phyloP scores from a whole-genome alignment of 352 stramenopile genomes.

The Halophytophthora batemanensis region DNA sequence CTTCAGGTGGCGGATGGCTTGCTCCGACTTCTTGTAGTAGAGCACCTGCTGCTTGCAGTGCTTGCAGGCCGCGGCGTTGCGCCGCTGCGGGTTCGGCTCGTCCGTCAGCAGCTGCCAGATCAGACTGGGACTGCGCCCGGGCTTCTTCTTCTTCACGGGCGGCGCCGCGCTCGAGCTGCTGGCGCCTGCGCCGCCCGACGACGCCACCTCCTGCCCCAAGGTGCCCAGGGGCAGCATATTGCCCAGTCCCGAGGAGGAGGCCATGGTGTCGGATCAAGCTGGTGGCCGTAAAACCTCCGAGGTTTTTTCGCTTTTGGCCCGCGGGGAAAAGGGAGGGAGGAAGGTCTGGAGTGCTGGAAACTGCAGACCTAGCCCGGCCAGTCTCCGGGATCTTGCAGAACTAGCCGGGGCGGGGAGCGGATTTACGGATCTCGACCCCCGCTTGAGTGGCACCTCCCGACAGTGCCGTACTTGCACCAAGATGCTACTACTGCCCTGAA shows the following conservation, averaged over 20 bases:
- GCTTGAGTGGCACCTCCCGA: too few relatives aligned
- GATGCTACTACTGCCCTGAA: too few relatives aligned
- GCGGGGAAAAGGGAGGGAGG: too few relatives aligned
- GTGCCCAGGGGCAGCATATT: constrained; percentile 21
- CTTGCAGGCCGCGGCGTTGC: constrained; percentile 75
- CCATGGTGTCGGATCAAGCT: too few relatives aligned
- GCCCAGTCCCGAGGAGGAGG: constrained; percentile 14
- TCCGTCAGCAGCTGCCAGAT: constrained; percentile 85
- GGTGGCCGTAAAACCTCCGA: constrained; percentile 8
- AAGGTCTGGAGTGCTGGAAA: too few relatives aligned
- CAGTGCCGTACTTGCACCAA: too few relatives aligned
- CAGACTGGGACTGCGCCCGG: constrained; percentile 54
- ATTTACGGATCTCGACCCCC: too few relatives aligned
- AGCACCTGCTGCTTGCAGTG: constrained; percentile 84
- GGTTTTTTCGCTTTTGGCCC: too few relatives aligned
- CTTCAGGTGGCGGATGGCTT: constrained; percentile 79
- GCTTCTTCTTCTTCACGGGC: constrained; percentile 71
- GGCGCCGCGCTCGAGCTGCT: not conserved
- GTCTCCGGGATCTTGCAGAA: too few relatives aligned
- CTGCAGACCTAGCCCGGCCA: too few relatives aligned
- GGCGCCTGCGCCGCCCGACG: not conserved
- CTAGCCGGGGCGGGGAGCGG: too few relatives aligned
- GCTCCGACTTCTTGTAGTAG: constrained; percentile 88
- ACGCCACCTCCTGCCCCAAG: constrained; percentile 1
- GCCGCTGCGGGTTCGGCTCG: constrained; percentile 72